Evolutionary conservation across 352 stramenopile genomes (phyloP), one percentile per base, ranked within the genome.

Genomic region (Globisporangium parvum): DNA sequence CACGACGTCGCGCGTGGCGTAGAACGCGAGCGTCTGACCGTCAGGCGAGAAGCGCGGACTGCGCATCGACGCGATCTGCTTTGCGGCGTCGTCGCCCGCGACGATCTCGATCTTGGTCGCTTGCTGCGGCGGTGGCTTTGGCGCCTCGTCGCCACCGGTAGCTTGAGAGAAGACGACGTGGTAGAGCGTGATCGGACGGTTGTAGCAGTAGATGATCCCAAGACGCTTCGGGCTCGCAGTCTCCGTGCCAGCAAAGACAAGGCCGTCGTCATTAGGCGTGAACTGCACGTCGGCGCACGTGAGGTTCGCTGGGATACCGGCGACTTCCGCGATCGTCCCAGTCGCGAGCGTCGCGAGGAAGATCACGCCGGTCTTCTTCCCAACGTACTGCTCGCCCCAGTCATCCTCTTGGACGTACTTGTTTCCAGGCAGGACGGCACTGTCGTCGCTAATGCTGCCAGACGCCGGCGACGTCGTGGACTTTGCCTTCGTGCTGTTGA

Each of bases 181-280:
- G 52, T 91, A 93, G 2, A 95, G 56, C 20, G 67, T 61, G 51
- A 80, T 86, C 0, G 78, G 78, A 12, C 86, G 75, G 59, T 94
- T 93, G 68, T 86, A 93, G 67, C 85, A 96, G 69, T 93, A 93
- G 55, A 95, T 85, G 48, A 96, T 77, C 8, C 86, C 86, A 10
- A 93, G 57, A 21, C 77, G 67, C 47, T 82, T 85, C 18, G 77
- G 73, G 26, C 60, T 67, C 41, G 81, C 62, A 21, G 71, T 87
- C 51, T 76, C 68, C 2, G 77, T 88, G 12, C 65, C 80, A 17
- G 77, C 70, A 67, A 91, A 89, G 45, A 93, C 67, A 18, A 93
- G 60, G 0, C 70, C 69, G 21, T 78, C 60, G 53, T 88, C 72
- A 17, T 57, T 55, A 0, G 80, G 80, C 15, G 73, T 78, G 41